Conservation (phyloP, 257 asterid species). For the Echites panduratus region DNA sequence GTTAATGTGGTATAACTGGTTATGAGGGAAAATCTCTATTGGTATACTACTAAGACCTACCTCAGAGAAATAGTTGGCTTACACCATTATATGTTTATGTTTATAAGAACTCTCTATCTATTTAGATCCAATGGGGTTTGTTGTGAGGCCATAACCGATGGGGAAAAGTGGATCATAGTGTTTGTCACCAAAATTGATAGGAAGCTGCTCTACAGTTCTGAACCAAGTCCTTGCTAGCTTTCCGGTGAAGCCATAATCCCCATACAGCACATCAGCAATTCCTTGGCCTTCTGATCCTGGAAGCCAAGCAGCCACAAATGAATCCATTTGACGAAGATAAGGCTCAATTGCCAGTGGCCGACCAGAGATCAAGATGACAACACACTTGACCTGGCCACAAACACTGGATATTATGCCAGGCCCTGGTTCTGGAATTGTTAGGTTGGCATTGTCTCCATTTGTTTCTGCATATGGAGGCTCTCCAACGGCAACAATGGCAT, state of each 20-base stretch:
- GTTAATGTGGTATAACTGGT: neutral
- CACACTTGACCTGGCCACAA: conserved; percentile 43
- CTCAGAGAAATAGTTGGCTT: neutral
- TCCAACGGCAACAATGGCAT: conserved; percentile 51
- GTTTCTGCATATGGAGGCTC: conserved; percentile 48
- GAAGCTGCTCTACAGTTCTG: conserved; percentile 47
- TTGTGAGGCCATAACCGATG: conserved; percentile 48
- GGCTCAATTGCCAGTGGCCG: conserved; percentile 50
- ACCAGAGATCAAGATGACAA: conserved; percentile 47
- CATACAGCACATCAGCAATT: conserved; percentile 51
- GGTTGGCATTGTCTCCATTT: conserved; percentile 34
- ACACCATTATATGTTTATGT: neutral
- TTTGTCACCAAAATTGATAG: conserved; percentile 50
- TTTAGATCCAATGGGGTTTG: conserved; percentile 10
- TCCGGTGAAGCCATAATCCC: conserved; percentile 52
- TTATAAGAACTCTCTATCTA: neutral
- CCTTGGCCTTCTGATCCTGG: conserved; percentile 70
- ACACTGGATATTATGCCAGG: conserved; percentile 27
- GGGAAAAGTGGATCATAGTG: conserved; percentile 61
- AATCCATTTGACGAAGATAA: conserved; percentile 31
- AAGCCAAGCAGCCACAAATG: conserved; percentile 67
- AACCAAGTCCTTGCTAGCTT: conserved; percentile 59
- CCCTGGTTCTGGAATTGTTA: conserved; percentile 40
- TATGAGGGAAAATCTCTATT: neutral
- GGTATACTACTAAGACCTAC: neutral